Evolutionary conservation across 225 moss, liverwort and hornwort species (phyloP).

Genomic region (Pseudisothecium myosuroides): DNA sequence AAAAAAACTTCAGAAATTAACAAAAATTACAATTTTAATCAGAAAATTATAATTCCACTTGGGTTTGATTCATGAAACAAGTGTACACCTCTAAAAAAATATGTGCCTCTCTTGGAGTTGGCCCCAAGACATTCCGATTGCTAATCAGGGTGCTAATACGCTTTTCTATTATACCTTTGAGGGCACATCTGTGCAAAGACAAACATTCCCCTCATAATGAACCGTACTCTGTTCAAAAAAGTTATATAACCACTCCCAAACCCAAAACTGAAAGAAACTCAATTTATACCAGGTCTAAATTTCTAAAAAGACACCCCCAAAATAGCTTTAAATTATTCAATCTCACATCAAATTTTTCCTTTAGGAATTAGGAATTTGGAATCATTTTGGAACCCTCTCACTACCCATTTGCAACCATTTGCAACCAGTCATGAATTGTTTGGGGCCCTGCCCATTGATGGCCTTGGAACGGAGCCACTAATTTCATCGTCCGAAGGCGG

Average conservation of each 20-base stretch:
- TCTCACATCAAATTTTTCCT: neutral
- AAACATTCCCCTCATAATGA: neutral
- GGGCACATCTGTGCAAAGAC: neutral
- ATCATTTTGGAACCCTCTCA: neutral
- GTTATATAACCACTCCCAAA: neutral
- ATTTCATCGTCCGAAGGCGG: neutral
- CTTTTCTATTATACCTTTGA: neutral
- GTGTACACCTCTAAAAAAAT: too few species aligned
- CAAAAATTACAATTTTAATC: too few species aligned
- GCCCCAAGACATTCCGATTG: too few species aligned
- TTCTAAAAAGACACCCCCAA: neutral
- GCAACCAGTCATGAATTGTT: neutral
- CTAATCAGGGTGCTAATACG: too few species aligned
- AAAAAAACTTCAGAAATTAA: too few species aligned
- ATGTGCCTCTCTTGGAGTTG: too few species aligned
- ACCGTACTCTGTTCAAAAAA: neutral
- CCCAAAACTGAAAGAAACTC: neutral
- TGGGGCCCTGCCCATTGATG: neutral
- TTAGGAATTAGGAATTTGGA: neutral
- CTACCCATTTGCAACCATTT: neutral
- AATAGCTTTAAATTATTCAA: neutral
- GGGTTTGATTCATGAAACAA: too few species aligned
- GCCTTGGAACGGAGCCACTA: neutral
- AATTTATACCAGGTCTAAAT: neutral
- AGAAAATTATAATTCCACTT: too few species aligned